Base-by-base conservation (phyloP, 352 stramenopile genomes). In the Pseudoperonospora humuli region DNA sequence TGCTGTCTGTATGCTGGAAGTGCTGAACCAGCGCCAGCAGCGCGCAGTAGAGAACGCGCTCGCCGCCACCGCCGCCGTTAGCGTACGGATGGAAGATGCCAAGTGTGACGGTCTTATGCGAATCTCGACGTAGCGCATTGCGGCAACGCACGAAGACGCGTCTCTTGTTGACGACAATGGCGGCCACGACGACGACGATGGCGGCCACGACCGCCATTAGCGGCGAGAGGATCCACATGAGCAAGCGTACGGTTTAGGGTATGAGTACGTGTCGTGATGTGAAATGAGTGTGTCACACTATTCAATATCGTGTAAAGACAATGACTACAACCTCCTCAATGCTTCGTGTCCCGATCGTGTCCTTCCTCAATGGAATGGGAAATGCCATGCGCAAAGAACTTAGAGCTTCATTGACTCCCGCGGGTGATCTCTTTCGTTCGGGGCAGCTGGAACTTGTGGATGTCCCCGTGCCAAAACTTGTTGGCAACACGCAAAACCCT, bases 31-130 rank as follows among this genome's bases (percentile, higher is more conserved):
- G 68, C 40, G 83, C 81, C 47, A 95, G 54, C 32, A 99, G 71
- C 9, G 86, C 87, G 50, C 95, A 96, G 87, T 97, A 99, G 20
- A 99, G 75, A 14, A 99, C 97, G 39, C 96, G 90, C 64, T 99
- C 97, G 25, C 97, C 97, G 28, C 96, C 97, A 17, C 97, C 97
- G 24, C 96, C 96, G 25, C 78, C 81, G 44, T 97, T 91, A 27
- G 92, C 95, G 62, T 97, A 94, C 24, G 91, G 95, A 61, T 98
- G 94, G 67, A 98, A 97, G 50, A 98, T 88, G 25, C 74, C 91
- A 42, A 97, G 63, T 1, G 66, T 86, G 15, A 67, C 40, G 27
- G 58, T 39, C 25, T 35, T 39, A 5, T 25, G 40, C 7, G 26
- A 7, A 9, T 5, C 5, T 11, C 54, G 55, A 2, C 50, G 42